Evolutionary conservation across 768 basidiomycete species (phyloP), one percentile per base, ranked within the genome.

Genomic region (Termitomyces eurrhizus): DNA sequence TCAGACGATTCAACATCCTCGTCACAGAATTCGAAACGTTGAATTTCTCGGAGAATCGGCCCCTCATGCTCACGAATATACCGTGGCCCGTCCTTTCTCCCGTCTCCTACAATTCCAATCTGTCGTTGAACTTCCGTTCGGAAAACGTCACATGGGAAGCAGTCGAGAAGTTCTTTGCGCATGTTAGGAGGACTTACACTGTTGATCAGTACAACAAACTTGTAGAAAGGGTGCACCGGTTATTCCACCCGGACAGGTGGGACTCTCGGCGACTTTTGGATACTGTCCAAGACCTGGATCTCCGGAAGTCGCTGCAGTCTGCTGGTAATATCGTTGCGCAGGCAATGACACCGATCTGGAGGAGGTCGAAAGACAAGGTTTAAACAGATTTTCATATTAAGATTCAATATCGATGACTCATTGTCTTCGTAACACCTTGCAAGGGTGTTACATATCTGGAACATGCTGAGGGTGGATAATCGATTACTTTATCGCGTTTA

Each of bases 41-140:
- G 49, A 67, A 64, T 51, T 69, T 70, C 57, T 67, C 69, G 14
- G 68, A 71, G 56, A 36, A 52, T 26, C 58, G 64, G 44, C 69
- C 67, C 14, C 58, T 67, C 50, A 66, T 62, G 42, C 56, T 63
- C 13, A 36, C n/a, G 21, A 61, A 49, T 29, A 46, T 70, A 42
- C 69, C 69, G 3, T 68, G 67, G 68, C 62, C 58, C n/a, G 33
- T 63, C 16, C 33, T 42, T 41, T 14, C 18, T 11, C 58, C 54
- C 26, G 26, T 29, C 39, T 32, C 8, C 57, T 41, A 35, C 14
- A 8, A 13, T 60, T 37, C 26, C 8, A 52, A 33, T 26, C 0
- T 33, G 11, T 44, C 29, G 4, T 37, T 44, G 29, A 56, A 50
- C 42, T 44, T 52, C 18, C 29, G 50, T 14, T 11, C 54, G 14